Percentiles rank a stretch among this genome's conserved stretches.
phyloP scores from a whole-genome alignment of 1,284 basidiomycete genomes.

The Amylostereum chailletii region DNA sequence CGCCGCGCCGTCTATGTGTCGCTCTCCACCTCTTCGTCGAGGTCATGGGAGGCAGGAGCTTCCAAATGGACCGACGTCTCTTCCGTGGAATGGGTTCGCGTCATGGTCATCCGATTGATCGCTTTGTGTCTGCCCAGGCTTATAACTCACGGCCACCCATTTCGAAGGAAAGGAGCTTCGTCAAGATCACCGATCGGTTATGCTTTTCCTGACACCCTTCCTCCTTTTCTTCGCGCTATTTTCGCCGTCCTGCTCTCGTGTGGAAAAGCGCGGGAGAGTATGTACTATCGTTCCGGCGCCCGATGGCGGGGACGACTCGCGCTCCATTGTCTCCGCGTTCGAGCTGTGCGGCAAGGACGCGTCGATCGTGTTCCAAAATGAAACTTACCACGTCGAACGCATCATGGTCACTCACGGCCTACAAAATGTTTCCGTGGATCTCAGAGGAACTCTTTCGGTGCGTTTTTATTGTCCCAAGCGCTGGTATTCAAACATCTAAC shows the following conservation, averaged over 20 bases:
- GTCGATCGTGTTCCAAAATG: slow-evolving; percentile 17
- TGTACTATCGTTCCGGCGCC: slow-evolving; percentile 18
- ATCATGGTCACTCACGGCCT: slow-evolving; percentile 23
- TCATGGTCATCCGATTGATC: too few species aligned
- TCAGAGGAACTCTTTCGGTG: slow-evolving; percentile 22
- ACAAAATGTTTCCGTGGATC: slow-evolving; percentile 19
- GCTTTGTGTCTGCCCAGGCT: too few species aligned
- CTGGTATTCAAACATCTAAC: not conserved
- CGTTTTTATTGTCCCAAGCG: slow-evolving; percentile 2
- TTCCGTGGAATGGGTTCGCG: too few species aligned
- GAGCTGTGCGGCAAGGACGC: slow-evolving; percentile 17
- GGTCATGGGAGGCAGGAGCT: too few species aligned
- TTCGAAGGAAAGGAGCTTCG: too few species aligned
- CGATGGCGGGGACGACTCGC: slow-evolving; percentile 22
- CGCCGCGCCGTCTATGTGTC: too few species aligned
- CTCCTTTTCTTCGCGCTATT: too few species aligned
- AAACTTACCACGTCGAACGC: slow-evolving; percentile 22
- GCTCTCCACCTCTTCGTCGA: too few species aligned
- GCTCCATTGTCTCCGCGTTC: slow-evolving; percentile 21
- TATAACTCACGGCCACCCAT: too few species aligned
- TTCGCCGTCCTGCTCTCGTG: not conserved
- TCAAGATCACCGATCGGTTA: too few species aligned
- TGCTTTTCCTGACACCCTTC: too few species aligned
- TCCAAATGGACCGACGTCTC: too few species aligned
- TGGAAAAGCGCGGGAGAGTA: slow-evolving; percentile 8